A percentile compares a stretch with the other conserved stretches of the same genome.
Conservation (phyloP, 345 rosid genomes). For the Lepidium africanum region DNA sequence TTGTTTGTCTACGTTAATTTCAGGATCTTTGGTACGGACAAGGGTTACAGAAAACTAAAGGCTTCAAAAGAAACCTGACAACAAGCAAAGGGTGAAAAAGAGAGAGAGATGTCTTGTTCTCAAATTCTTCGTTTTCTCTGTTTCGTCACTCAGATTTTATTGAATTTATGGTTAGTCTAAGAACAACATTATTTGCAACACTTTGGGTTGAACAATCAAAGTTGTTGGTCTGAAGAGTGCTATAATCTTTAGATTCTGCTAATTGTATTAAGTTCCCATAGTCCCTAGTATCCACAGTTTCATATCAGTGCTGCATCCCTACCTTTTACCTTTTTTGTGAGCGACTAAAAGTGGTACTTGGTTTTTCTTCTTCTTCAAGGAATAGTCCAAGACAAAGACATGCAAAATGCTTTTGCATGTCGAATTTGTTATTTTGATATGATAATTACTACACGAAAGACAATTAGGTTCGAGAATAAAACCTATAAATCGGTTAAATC, state of each 20-base stretch:
- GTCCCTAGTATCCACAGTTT: not conserved
- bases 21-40: conserved; percentile 96
- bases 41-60: conserved; percentile 84
- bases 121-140: conserved; percentile 5
- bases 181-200: not conserved
- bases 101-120: conserved; percentile 30
- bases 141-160: not conserved
- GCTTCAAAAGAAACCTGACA: conserved; percentile 46
- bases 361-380: too few species aligned
- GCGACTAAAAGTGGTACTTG: too few species aligned
- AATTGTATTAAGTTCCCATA: not conserved
- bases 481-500: not conserved
- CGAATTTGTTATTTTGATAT: not conserved
- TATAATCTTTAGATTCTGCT: not conserved
- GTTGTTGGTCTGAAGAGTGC: not conserved
- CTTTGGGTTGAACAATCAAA: not conserved
- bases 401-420: not conserved
- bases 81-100: conserved; percentile 30
- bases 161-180: conserved; percentile 6
- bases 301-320: not conserved
- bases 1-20: not conserved
- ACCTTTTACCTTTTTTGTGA: too few species aligned
- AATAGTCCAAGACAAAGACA: too few species aligned
- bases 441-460: not conserved
- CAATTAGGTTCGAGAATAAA: not conserved